These are phyloP conservation scores for Ogataea naganishii DNA, from an alignment of 805 yeast species.

Conservation along the genomic window DNA sequence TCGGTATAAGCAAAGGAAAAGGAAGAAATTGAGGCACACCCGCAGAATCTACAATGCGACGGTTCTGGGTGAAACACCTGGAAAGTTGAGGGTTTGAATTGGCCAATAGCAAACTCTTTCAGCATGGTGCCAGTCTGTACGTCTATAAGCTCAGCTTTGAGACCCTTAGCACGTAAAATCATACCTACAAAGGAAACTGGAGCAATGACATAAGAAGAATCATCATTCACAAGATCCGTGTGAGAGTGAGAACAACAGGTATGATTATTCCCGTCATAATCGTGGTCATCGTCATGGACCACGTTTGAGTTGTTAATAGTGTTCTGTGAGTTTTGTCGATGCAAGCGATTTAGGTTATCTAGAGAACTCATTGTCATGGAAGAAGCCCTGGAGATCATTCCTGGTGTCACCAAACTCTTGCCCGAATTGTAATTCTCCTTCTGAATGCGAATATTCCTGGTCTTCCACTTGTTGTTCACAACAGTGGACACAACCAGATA, in stretches of 20 bases:
- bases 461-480: conserved; percentile 59
- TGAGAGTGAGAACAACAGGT: no score
- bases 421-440: conserved; percentile 39
- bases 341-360: conserved; percentile 6
- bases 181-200: conserved; percentile 67
- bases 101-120: conserved; percentile 51
- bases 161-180: conserved; percentile 51
- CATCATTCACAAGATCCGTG: neutral
- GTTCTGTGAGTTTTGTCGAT: conserved; percentile 5
- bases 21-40: conserved; percentile 72
- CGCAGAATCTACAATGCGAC: conserved; percentile 85
- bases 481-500: conserved; percentile 54
- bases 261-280: no score
- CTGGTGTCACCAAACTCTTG: conserved; percentile 28
- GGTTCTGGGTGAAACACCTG: conserved; percentile 77
- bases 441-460: conserved; percentile 39
- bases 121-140: conserved; percentile 70
- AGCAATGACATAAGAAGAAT: conserved; percentile 26
- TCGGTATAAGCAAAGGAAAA: conserved; percentile 69
- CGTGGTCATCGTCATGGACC: neutral
- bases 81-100: conserved; percentile 50
- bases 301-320: conserved; percentile 3
- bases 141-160: conserved; percentile 61
- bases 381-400: conserved; percentile 21
- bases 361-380: conserved; percentile 12